These are phyloP conservation scores for Nadsonia commutata DNA, from an alignment of 1,139 yeast species.

Conservation along the genomic window DNA sequence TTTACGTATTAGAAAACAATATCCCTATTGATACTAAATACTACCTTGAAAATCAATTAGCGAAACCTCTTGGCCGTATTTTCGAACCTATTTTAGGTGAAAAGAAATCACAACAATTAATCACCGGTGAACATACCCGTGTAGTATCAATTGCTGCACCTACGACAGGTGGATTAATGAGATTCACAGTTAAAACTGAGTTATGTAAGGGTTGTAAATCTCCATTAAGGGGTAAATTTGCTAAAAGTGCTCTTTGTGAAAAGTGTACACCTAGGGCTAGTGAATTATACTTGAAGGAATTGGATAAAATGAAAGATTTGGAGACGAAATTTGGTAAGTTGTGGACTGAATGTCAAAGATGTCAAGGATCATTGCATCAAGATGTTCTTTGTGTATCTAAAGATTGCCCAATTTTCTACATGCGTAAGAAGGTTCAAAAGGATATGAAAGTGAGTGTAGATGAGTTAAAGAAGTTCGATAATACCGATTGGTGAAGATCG, in stretches of 20 bases:
- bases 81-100: slow-evolving; percentile 94
- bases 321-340: slow-evolving; percentile 75
- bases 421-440: slow-evolving; percentile 91
- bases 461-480: slow-evolving; percentile 63
- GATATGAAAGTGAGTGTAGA: slow-evolving; percentile 56
- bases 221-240: slow-evolving; percentile 48
- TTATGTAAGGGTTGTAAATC: slow-evolving; percentile 79
- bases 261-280: slow-evolving; percentile 69
- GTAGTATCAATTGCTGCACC: slow-evolving; percentile 58
- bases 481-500: slow-evolving; percentile 38
- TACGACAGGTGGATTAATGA: slow-evolving; percentile 67
- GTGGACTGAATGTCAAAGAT: slow-evolving; percentile 98
- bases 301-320: slow-evolving; percentile 64
- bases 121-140: slow-evolving; percentile 66
- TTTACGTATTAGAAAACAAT: slow-evolving; percentile 81
- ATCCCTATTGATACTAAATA: slow-evolving; percentile 91
- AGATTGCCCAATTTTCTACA: slow-evolving; percentile 94
- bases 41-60: slow-evolving; percentile 80
- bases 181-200: slow-evolving; percentile 79
- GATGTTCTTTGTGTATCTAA: slow-evolving; percentile 91
- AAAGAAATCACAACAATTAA: slow-evolving; percentile 58
- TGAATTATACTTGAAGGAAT: slow-evolving; percentile 60
- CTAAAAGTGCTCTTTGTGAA: slow-evolving; percentile 67
- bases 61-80: slow-evolving; percentile 85
- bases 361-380: slow-evolving; percentile 92